These are phyloP conservation scores for Boletellus ananiceps DNA, from an alignment of 768 basidiomycete genomes.

Conservation along the genomic window DNA sequence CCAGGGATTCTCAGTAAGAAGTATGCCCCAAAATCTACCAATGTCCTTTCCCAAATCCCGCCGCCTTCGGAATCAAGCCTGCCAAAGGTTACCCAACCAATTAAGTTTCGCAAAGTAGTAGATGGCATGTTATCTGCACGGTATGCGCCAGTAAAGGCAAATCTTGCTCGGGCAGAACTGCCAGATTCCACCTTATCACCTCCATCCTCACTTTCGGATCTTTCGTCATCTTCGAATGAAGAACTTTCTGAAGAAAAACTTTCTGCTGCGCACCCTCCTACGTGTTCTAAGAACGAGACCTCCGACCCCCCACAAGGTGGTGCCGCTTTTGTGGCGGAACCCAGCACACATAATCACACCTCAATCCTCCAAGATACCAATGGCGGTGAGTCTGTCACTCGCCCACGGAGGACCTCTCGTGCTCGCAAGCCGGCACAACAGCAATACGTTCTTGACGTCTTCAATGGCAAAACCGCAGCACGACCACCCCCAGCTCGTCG, in stretches of 20 bases:
- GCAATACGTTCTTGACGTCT: constrained; percentile 36
- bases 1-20: constrained; percentile 32
- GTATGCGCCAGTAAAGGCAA: constrained; percentile 21
- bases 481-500: constrained; percentile 41
- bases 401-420: constrained; percentile 49
- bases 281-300: background rate
- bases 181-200: constrained; percentile 1
- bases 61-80: constrained; percentile 14
- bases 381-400: constrained; percentile 5
- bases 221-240: constrained; percentile 21
- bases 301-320: background rate
- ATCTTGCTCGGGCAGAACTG: constrained; percentile 3
- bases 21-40: constrained; percentile 24
- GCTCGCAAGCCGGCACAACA: constrained; percentile 39
- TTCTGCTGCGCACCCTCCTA: background rate
- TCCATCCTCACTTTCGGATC: constrained; percentile 22
- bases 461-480: constrained; percentile 26
- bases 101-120: constrained; percentile 39
- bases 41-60: constrained; percentile 10
- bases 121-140: constrained; percentile 33
- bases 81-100: constrained; percentile 22
- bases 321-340: constrained; percentile 10
- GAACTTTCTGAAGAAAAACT: constrained; percentile 7
- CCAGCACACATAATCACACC: background rate
- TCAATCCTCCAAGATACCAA: constrained; percentile 14